A percentile compares a stretch with the other conserved stretches of the same genome.
Conservation (phyloP, 192 early-diverging fungal species). For the Mortierella hygrophila region DNA sequence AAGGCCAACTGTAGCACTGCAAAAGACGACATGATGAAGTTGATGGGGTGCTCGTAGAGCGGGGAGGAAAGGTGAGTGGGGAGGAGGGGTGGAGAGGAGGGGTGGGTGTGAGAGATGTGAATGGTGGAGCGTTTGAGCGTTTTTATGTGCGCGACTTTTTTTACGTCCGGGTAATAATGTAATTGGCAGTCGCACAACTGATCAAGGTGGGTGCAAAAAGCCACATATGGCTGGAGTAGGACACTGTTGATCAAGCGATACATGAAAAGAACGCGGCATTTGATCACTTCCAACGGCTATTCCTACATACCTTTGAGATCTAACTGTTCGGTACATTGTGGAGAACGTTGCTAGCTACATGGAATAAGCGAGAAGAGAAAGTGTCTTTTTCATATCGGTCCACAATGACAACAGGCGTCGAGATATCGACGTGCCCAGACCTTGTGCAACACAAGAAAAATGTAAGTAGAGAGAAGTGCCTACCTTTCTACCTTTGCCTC, state of each 20-base stretch:
- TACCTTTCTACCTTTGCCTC: not conserved
- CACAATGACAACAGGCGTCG: too few relatives aligned
- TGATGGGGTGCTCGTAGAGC: not conserved
- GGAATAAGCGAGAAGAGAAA: too few relatives aligned
- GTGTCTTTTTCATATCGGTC: too few relatives aligned
- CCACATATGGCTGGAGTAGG: not conserved
- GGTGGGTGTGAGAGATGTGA: not conserved
- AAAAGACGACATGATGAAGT: not conserved
- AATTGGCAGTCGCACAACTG: too few relatives aligned
- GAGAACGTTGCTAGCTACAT: too few relatives aligned
- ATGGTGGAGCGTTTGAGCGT: not conserved
- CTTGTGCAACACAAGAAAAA: too few relatives aligned
- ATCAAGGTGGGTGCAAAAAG: not conserved
- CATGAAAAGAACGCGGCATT: too few relatives aligned
- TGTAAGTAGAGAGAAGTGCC: too few relatives aligned
- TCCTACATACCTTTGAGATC: too few relatives aligned
- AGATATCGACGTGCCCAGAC: too few relatives aligned
- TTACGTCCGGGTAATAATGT: not conserved
- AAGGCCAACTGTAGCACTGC: conserved; percentile 32
- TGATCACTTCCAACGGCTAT: too few relatives aligned
- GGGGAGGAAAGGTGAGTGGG: not conserved
- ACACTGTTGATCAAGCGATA: not conserved
- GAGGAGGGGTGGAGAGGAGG: not conserved
- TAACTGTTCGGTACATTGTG: too few relatives aligned
- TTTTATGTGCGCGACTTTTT: conserved; percentile 3